These are phyloP conservation scores for Trichoderma afroharzianum DNA, from an alignment of 2,329 filamentous ascomycete species.

Conservation along the genomic window DNA sequence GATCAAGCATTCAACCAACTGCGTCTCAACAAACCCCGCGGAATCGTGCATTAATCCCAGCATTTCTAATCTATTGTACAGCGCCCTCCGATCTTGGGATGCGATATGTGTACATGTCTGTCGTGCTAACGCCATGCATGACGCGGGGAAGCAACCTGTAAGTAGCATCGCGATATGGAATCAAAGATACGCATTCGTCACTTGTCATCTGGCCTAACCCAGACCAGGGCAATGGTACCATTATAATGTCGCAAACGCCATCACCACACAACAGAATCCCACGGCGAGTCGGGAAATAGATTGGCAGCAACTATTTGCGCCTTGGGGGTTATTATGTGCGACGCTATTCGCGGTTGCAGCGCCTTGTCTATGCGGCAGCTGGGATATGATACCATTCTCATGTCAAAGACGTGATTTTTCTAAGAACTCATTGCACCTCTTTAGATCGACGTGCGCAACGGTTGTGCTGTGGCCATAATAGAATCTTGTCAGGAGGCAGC, in stretches of 20 bases:
- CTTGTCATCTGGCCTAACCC: not conserved
- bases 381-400: conserved; percentile 17
- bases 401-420: conserved; percentile 7
- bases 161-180: not conserved
- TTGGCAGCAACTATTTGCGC: not conserved
- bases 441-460: not conserved
- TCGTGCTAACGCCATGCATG: not conserved
- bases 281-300: not conserved
- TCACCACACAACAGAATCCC: not conserved
- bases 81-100: not conserved
- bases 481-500: not conserved
- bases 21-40: not conserved
- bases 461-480: not conserved
- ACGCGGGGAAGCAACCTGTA: not conserved
- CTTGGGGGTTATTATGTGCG: not conserved
- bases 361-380: not conserved
- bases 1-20: not conserved
- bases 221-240: conserved; percentile 15
- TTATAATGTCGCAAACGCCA: conserved; percentile 15
- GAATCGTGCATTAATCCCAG: not conserved
- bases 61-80: not conserved
- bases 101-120: not conserved
- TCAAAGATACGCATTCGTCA: not conserved
- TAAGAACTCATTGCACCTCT: not conserved
- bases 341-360: not conserved